Evolutionary conservation across 164 flowering plant species (phyloP), one percentile per base, ranked within the genome.

Genomic region (Macadamia integrifolia): DNA sequence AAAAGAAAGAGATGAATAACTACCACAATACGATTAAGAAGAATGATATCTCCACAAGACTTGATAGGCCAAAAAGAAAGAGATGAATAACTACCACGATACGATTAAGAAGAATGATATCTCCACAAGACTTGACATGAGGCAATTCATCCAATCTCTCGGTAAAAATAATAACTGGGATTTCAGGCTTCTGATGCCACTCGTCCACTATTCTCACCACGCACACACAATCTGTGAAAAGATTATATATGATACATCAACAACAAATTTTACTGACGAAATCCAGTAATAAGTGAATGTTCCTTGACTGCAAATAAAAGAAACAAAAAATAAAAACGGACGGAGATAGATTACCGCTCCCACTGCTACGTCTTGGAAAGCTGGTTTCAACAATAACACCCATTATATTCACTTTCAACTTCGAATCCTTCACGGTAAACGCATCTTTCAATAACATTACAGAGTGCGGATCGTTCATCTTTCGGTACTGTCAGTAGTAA

Each of bases 71-170:
- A 35, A 35, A 35, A 35, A 46, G 50, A 46, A 46, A 46, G 6
- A 46, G 50, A 46, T 46, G 13, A 46, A 46, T 46, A 8, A 46
- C 8, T 58, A 58, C 61, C 87, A 64, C 61, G 58, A 83, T 80
- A 44, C 50, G 73, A 43, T 71, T 63, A 46, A 85, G 73, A 62
- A 68, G 69, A 62, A 82, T 66, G 55, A 85, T 80, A 63, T 85
- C 89, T 40, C 87, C 87, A 65, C 43, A 29, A 0, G 70, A 53
- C 28, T 44, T 64, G 65, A 83, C 74, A 32, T 30, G 69, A 18
- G 87, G 89, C 53, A 83, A 83, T 53, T 70, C 66, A 17, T 77
- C 81, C 77, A 76, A 59, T 61, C 55, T 75, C 66, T 72, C 76
- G 46, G 76, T 77, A 65, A 83, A 83, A 57, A 85, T 6, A 66